Evolutionary conservation across 2,329 filamentous ascomycete species (phyloP).

Genomic region (Phaeomoniella chlamydospora): DNA sequence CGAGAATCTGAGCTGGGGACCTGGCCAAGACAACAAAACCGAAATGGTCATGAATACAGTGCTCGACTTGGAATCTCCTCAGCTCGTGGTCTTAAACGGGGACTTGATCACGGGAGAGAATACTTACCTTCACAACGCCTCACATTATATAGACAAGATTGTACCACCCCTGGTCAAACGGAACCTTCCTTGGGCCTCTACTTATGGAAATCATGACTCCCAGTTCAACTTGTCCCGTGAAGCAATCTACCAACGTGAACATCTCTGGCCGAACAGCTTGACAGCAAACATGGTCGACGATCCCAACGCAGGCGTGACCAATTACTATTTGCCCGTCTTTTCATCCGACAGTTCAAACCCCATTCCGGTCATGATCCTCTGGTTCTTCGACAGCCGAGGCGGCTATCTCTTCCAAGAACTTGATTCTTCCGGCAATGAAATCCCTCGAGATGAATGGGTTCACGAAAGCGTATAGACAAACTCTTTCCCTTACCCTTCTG

Average conservation of each 20-base stretch:
- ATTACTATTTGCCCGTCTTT: slow-evolving; percentile 41
- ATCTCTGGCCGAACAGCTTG: slow-evolving; percentile 18
- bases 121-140: slow-evolving; percentile 39
- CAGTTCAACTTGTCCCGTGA: slow-evolving; percentile 40
- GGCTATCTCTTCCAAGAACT: slow-evolving; percentile 34
- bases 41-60: slow-evolving; percentile 42
- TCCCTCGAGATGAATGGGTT: slow-evolving; percentile 28
- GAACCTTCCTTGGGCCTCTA: slow-evolving; percentile 47
- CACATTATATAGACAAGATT: slow-evolving; percentile 43
- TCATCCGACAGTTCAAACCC: slow-evolving; percentile 22
- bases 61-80: slow-evolving; percentile 40
- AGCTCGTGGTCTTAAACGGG: slow-evolving; percentile 55
- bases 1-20: slow-evolving; percentile 27
- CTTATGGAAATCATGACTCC: slow-evolving; percentile 59
- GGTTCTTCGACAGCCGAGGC: slow-evolving; percentile 58
- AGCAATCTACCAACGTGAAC: slow-evolving; percentile 25
- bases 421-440: slow-evolving; percentile 11
- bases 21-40: slow-evolving; percentile 42
- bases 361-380: slow-evolving; percentile 38
- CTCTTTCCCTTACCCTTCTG: too few species aligned
- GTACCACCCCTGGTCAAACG: slow-evolving; percentile 42
- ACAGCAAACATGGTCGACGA: slow-evolving; percentile 29
- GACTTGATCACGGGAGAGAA: slow-evolving; percentile 59
- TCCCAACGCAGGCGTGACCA: slow-evolving; percentile 29
- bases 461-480: slow-evolving; percentile 25